phyloP scores from a whole-genome alignment of 2,329 filamentous ascomycete species.

The Atkinsonella texensis region DNA sequence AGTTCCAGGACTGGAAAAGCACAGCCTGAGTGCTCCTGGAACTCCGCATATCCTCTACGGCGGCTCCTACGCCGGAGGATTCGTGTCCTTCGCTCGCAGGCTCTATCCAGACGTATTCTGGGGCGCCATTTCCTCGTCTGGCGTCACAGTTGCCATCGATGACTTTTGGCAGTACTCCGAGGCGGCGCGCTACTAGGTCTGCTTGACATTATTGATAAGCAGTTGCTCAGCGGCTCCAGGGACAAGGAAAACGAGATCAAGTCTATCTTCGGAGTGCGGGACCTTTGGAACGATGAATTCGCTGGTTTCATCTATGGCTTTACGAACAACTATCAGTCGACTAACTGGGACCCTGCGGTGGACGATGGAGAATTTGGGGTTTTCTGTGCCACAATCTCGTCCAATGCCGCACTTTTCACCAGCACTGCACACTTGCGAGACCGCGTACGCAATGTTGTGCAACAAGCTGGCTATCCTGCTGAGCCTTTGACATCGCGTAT shows the following conservation, averaged over 20 bases:
- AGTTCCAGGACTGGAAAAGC: slow-evolving; percentile 56
- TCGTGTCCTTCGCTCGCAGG: slow-evolving; percentile 64
- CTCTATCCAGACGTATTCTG: slow-evolving; percentile 69
- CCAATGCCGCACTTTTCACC: slow-evolving; percentile 28
- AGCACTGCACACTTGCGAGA: slow-evolving; percentile 23
- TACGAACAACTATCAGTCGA: slow-evolving; percentile 31
- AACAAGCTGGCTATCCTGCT: slow-evolving; percentile 26
- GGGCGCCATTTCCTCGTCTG: slow-evolving; percentile 69
- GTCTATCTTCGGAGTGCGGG: slow-evolving; percentile 33
- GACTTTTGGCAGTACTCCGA: slow-evolving; percentile 60
- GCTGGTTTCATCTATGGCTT: slow-evolving; percentile 23
- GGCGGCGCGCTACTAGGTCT: slow-evolving; percentile 39
- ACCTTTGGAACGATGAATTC: slow-evolving; percentile 36
- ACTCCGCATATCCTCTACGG: slow-evolving; percentile 71
- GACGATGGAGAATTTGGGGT: slow-evolving; percentile 28
- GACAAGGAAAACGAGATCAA: slow-evolving; percentile 35
- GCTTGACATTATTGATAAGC: slow-evolving; percentile 33
- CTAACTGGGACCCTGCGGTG: slow-evolving; percentile 41
- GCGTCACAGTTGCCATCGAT: slow-evolving; percentile 63
- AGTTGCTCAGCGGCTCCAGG: slow-evolving; percentile 20
- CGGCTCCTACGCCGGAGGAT: slow-evolving; percentile 71
- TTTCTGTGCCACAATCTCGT: slow-evolving; percentile 37
- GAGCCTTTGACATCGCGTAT: slow-evolving; percentile 29
- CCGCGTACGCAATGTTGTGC: slow-evolving; percentile 27
- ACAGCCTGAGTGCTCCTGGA: slow-evolving; percentile 51